Evolutionary conservation across 208 protist genomes (phyloP).

Genomic region (Strigomonas galati): DNA sequence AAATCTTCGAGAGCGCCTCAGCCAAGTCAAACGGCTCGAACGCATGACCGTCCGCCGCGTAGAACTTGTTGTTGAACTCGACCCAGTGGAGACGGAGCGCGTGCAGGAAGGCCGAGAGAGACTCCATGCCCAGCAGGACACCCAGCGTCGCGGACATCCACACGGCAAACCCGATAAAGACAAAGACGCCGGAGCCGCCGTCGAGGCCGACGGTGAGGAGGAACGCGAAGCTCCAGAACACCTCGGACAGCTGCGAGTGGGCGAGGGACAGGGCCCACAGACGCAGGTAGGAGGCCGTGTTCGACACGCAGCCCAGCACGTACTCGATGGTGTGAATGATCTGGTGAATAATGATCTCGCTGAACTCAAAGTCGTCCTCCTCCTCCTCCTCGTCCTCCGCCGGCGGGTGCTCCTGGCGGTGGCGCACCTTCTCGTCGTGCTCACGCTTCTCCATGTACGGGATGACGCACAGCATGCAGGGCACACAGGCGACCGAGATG

Average conservation of each 20-base stretch:
- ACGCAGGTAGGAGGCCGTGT: slow-evolving; percentile 99
- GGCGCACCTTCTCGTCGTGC: slow-evolving; percentile 31
- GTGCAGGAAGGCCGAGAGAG: slow-evolving; percentile 99
- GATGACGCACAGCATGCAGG: slow-evolving; percentile 82
- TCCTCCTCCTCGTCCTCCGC: slow-evolving; percentile 40
- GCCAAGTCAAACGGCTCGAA: slow-evolving; percentile 91
- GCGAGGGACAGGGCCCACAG: slow-evolving; percentile 99
- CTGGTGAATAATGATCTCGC: slow-evolving; percentile 96
- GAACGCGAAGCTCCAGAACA: slow-evolving; percentile 88
- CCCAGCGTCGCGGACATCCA: slow-evolving; percentile 96
- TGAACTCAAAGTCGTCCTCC: slow-evolving; percentile 88
- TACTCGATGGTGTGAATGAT: slow-evolving; percentile 99
- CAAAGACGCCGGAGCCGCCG: slow-evolving; percentile 53
- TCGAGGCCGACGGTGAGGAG: slow-evolving; percentile 64
- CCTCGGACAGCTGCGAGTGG: slow-evolving; percentile 96
- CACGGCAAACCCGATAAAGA: slow-evolving; percentile 91
- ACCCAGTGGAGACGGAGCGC: slow-evolving; percentile 97
- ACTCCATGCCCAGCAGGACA: slow-evolving; percentile 98
- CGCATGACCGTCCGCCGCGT: slow-evolving; percentile 88
- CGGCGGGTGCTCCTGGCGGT: slow-evolving; percentile 19
- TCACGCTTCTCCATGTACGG: slow-evolving; percentile 68
- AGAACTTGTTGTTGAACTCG: slow-evolving; percentile 98
- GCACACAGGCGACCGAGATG: slow-evolving; percentile 68
- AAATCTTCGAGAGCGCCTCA: slow-evolving; percentile 47
- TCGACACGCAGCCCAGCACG: slow-evolving; percentile 98